phyloP scores from a whole-genome alignment of 345 rosid genomes.

The Cardamine resedifolia region DNA sequence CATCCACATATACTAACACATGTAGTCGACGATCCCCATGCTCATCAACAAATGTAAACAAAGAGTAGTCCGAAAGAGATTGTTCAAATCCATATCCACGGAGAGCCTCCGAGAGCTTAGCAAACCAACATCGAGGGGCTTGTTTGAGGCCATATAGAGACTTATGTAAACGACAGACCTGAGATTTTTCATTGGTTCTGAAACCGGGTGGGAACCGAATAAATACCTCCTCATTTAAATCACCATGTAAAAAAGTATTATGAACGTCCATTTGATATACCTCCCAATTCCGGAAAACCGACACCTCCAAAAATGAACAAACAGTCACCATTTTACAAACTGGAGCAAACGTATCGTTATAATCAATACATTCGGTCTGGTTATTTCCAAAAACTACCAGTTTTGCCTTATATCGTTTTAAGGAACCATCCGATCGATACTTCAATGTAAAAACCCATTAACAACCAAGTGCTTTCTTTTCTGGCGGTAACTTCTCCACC shows the following conservation, averaged over 20 bases:
- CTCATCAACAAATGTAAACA: neutral
- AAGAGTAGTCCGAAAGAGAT: neutral
- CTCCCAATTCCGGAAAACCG: neutral
- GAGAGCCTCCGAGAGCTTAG: too few species aligned
- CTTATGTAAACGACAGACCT: neutral
- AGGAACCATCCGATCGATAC: neutral
- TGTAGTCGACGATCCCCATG: neutral
- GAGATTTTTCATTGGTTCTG: neutral
- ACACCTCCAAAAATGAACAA: accelerated
- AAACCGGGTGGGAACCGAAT: neutral
- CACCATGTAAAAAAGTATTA: neutral
- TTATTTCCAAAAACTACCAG: neutral
- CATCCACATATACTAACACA: neutral
- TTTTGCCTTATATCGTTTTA: neutral
- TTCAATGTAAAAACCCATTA: too few species aligned
- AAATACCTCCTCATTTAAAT: neutral
- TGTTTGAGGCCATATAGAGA: neutral
- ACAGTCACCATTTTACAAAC: neutral
- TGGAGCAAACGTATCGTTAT: neutral
- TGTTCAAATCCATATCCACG: neutral
- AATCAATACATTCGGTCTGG: neutral
- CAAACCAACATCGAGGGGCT: neutral
- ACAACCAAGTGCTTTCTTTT: too few species aligned
- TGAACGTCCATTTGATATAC: neutral
- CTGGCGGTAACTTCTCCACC: too few species aligned